phyloP scores from a whole-genome alignment of 2,329 filamentous ascomycete genomes.

The Trichoderma asperellum region DNA sequence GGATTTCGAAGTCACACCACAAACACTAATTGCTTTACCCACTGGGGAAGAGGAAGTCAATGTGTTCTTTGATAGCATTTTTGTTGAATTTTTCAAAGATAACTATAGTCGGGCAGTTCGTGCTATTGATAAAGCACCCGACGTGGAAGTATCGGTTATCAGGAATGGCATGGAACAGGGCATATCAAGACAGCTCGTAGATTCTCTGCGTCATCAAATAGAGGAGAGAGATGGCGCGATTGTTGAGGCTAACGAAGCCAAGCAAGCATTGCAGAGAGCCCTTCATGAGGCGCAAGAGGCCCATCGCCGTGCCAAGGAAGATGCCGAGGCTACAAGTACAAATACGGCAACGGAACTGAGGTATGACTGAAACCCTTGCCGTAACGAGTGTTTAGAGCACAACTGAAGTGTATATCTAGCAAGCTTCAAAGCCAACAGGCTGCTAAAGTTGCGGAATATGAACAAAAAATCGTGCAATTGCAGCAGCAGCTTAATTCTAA shows the following conservation, averaged over 20 bases:
- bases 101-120: slow-evolving; percentile 86
- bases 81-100: slow-evolving; percentile 94
- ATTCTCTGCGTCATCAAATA: slow-evolving; percentile 77
- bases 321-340: slow-evolving; percentile 39
- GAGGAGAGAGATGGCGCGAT: slow-evolving; percentile 67
- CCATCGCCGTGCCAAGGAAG: slow-evolving; percentile 68
- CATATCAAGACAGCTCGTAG: slow-evolving; percentile 90
- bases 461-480: slow-evolving; percentile 32
- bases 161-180: slow-evolving; percentile 82
- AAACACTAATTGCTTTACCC: slow-evolving; percentile 59
- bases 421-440: slow-evolving; percentile 42
- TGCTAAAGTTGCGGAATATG: slow-evolving; percentile 33
- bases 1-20: slow-evolving; percentile 85
- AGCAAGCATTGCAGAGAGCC: slow-evolving; percentile 54
- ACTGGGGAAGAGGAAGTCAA: slow-evolving; percentile 64
- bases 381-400: slow-evolving; percentile 4
- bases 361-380: slow-evolving; percentile 40
- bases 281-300: slow-evolving; percentile 75
- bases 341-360: slow-evolving; percentile 56
- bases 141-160: slow-evolving; percentile 79
- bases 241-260: slow-evolving; percentile 51
- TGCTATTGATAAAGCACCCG: slow-evolving; percentile 89
- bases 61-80: slow-evolving; percentile 82
- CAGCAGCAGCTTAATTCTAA: slow-evolving; percentile 29
- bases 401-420: slow-evolving; percentile 34